Conservation (phyloP, 352 stramenopile genomes). For the Globisporangium radiosum region DNA sequence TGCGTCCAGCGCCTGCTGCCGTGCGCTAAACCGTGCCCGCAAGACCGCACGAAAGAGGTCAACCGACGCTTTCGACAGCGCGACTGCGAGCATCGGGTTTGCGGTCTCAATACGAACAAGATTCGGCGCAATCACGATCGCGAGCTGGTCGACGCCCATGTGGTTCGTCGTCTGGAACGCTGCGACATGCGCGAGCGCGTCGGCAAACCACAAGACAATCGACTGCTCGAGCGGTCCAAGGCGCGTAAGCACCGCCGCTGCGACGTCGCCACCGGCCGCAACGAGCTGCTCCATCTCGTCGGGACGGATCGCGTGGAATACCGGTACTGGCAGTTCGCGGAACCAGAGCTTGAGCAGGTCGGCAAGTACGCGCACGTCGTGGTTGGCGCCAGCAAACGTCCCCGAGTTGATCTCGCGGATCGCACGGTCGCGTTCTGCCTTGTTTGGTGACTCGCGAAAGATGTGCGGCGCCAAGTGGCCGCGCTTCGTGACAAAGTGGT, state of each 20-base stretch:
- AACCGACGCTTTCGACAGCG: conserved; percentile 81
- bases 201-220: conserved; percentile 79
- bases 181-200: conserved; percentile 70
- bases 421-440: conserved; percentile 74
- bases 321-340: conserved; percentile 70
- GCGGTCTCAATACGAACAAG: conserved; percentile 81
- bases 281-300: conserved; percentile 60
- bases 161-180: conserved; percentile 69
- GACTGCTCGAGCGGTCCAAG: conserved; percentile 44
- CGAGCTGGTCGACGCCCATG: conserved; percentile 88
- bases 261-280: conserved; percentile 15
- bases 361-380: conserved; percentile 79
- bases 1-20: neutral
- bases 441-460: conserved; percentile 85
- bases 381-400: conserved; percentile 46
- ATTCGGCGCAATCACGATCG: conserved; percentile 87
- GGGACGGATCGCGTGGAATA: conserved; percentile 73
- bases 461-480: conserved; percentile 72
- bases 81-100: conserved; percentile 82
- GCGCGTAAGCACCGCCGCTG: conserved; percentile 32
- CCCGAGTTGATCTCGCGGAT: conserved; percentile 83
- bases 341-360: conserved; percentile 91
- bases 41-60: conserved; percentile 62
- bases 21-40: conserved; percentile 19
- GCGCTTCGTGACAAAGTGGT: conserved; percentile 66